Evolutionary conservation across 192 early-diverging fungal species (phyloP).

Genomic region (Geosiphon pyriformis): DNA sequence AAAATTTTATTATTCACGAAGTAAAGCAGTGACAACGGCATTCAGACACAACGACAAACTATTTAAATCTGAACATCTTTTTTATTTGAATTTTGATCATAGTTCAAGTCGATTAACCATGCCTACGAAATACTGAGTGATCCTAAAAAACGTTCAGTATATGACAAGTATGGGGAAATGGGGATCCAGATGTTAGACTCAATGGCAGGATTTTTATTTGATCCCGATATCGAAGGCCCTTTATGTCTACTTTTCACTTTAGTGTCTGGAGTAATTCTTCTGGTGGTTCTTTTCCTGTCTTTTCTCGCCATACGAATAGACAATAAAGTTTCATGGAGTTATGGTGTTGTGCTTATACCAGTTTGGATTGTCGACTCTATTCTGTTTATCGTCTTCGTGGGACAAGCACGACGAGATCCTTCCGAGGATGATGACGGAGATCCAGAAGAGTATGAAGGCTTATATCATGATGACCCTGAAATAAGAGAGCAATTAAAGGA

Average conservation of each 20-base stretch:
- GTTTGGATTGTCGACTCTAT: conserved; percentile 69
- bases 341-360: conserved; percentile 72
- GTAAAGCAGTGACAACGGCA: too few species aligned
- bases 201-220: conserved; percentile 58
- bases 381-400: conserved; percentile 33
- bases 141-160: conserved; percentile 78
- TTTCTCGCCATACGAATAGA: conserved; percentile 77
- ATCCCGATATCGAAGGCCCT: conserved; percentile 59
- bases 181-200: conserved; percentile 73
- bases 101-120: conserved; percentile 81
- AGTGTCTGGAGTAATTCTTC: conserved; percentile 44
- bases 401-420: conserved; percentile 27
- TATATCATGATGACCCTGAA: conserved; percentile 37
- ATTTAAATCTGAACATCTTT: too few species aligned
- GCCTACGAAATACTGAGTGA: conserved; percentile 80
- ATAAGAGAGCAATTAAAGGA: conserved; percentile 36
- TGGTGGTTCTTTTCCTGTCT: conserved; percentile 79
- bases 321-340: conserved; percentile 62
- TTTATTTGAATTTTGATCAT: too few species aligned
- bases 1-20: too few species aligned
- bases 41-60: too few species aligned
- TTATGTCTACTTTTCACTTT: conserved; percentile 54
- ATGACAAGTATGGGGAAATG: conserved; percentile 83
- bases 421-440: conserved; percentile 43
- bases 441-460: conserved; percentile 34